These are phyloP conservation scores for Mytilinidion resinicola DNA, from an alignment of 495 filamentous ascomycete genomes.

Conservation along the genomic window DNA sequence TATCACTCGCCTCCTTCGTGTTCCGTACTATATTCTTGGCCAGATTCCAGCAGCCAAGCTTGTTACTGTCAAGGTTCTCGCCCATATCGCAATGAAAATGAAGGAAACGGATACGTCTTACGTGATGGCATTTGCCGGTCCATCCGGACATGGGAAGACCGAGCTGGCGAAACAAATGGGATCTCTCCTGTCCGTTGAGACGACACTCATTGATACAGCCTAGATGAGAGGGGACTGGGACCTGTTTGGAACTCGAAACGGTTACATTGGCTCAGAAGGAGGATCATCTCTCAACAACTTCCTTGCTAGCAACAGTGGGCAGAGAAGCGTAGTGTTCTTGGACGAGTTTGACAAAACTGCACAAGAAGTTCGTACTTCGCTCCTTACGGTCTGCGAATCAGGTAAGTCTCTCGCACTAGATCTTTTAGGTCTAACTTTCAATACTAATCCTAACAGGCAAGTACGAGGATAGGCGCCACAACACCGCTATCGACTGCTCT, in stretches of 20 bases:
- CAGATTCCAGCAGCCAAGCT: constrained; percentile 38
- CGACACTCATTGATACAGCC: constrained; percentile 43
- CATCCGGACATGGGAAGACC: constrained; percentile 20
- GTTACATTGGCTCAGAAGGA: constrained; percentile 34
- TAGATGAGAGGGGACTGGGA: constrained; percentile 36
- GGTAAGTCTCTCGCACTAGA: constrained; percentile 6
- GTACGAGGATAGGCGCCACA: constrained; percentile 44
- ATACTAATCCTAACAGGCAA: constrained; percentile 20
- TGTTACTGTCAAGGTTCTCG: constrained; percentile 35
- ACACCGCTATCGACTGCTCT: constrained; percentile 42
- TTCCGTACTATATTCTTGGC: constrained; percentile 44
- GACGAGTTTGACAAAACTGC: constrained; percentile 56
- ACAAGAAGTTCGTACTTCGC: constrained; percentile 17
- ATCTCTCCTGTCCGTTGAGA: constrained; percentile 33
- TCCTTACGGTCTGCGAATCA: constrained; percentile 12
- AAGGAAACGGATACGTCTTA: constrained; percentile 25
- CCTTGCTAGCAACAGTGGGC: constrained; percentile 38
- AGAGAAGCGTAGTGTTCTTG: constrained; percentile 46
- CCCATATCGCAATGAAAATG: constrained; percentile 25
- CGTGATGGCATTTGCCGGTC: constrained; percentile 19
- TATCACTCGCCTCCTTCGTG: constrained; percentile 36
- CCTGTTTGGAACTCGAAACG: constrained; percentile 42
- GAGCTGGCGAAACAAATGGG: constrained; percentile 22
- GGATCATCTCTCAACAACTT: constrained; percentile 51
- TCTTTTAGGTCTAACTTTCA: background rate